Evolutionary conservation across 208 protist genomes (phyloP).

Genomic region (Trypanosoma vivax): DNA sequence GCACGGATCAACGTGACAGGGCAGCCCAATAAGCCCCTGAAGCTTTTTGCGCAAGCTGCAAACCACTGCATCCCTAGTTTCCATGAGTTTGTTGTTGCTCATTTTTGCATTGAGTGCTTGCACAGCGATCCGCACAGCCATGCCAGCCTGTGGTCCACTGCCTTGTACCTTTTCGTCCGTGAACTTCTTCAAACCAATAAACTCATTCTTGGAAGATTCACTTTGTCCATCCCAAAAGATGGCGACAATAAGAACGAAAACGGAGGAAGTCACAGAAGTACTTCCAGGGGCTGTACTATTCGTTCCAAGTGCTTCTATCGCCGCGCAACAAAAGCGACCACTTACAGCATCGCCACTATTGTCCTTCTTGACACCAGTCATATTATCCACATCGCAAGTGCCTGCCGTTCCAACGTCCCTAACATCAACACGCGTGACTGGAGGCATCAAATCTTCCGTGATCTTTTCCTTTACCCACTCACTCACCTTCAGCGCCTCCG

Average conservation of each 20-base stretch:
- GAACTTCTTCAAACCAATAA: slow-evolving; percentile 53
- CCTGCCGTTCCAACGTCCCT: background rate
- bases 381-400: background rate
- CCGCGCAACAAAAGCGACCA: slow-evolving; percentile 2
- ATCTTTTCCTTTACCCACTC: slow-evolving; percentile 13
- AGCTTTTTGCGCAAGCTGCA: slow-evolving; percentile 60
- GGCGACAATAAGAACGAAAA: slow-evolving; percentile 42
- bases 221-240: slow-evolving; percentile 71
- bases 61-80: slow-evolving; percentile 54
- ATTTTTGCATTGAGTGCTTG: slow-evolving; percentile 80
- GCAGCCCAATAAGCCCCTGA: slow-evolving; percentile 2
- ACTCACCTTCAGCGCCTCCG: slow-evolving; percentile 12
- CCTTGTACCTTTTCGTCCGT: slow-evolving; percentile 14
- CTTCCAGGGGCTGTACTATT: background rate
- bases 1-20: slow-evolving; percentile 11
- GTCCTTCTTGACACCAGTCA: background rate
- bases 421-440: background rate
- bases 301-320: background rate
- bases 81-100: slow-evolving; percentile 46
- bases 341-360: background rate
- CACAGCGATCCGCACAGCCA: slow-evolving; percentile 48
- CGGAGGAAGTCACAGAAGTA: background rate
- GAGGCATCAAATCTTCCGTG: background rate
- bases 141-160: background rate
- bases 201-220: slow-evolving; percentile 44